Conservation (phyloP, 2,329 filamentous ascomycete genomes). For the Myriosclerotinia scirpicola region DNA sequence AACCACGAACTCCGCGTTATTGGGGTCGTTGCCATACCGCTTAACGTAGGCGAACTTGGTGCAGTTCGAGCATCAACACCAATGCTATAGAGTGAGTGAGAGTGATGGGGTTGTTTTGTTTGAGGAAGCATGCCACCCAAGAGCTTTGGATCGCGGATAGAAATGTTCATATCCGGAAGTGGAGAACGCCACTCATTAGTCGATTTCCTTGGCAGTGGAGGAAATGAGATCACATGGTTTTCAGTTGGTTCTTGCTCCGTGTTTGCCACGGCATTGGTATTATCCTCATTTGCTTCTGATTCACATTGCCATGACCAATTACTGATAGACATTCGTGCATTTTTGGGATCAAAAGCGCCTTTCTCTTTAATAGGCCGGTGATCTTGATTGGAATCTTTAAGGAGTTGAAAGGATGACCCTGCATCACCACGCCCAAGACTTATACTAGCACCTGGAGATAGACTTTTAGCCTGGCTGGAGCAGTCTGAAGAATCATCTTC, state of each 20-base stretch:
- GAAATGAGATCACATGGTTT: conserved; percentile 34
- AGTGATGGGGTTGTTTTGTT: not conserved
- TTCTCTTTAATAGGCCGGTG: conserved; percentile 18
- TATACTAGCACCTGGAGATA: conserved; percentile 5
- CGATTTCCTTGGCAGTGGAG: conserved; percentile 33
- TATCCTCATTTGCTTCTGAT: conserved; percentile 23
- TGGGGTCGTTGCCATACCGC: conserved; percentile 4
- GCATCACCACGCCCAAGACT: not conserved
- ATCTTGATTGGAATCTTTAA: not conserved
- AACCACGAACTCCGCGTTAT: not conserved
- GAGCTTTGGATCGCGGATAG: conserved; percentile 2
- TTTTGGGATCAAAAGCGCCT: conserved; percentile 30
- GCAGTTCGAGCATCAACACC: conserved; percentile 30
- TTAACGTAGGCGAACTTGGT: conserved; percentile 3
- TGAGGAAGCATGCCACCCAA: not conserved
- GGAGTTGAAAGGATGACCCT: not conserved
- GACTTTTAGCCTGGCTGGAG: conserved; percentile 4
- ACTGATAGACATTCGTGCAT: conserved; percentile 32
- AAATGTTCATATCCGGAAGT: conserved; percentile 32
- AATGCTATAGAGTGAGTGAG: conserved; percentile 30
- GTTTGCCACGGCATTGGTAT: not conserved
- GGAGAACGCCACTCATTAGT: conserved; percentile 37
- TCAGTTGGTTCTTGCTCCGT: conserved; percentile 25
- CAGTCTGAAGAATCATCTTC: conserved; percentile 8
- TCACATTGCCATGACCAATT: conserved; percentile 30